Evolutionary conservation across 2,329 filamentous ascomycete genomes (phyloP).

Genomic region (Talaromyces sp.): DNA sequence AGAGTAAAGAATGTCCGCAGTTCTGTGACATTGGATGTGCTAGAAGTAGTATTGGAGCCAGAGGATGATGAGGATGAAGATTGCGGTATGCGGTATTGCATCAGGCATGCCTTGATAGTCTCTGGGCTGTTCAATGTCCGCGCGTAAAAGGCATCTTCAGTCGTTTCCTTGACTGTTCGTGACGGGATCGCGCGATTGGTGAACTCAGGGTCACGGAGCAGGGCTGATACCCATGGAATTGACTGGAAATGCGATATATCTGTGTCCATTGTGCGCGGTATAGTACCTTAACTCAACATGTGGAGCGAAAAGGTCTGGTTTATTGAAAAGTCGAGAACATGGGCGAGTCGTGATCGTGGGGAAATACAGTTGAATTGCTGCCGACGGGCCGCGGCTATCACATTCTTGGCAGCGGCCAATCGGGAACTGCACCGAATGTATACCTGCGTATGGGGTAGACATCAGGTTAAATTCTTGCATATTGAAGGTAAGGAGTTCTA

Average conservation of each 20-base stretch:
- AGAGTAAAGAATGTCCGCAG: slow-evolving; percentile 24
- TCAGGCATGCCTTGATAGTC: background rate
- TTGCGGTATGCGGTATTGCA: background rate
- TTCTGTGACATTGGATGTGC: slow-evolving; percentile 9
- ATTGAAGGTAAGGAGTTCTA: background rate
- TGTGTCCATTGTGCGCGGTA: background rate
- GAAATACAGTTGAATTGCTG: background rate
- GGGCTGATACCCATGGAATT: background rate
- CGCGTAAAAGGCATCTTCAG: background rate
- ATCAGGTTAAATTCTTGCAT: background rate
- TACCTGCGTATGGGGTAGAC: background rate
- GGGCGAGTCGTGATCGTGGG: background rate
- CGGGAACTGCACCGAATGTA: background rate
- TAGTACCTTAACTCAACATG: background rate
- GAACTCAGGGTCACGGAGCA: background rate
- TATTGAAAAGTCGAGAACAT: background rate
- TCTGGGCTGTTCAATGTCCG: background rate
- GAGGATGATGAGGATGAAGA: background rate
- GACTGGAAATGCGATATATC: background rate
- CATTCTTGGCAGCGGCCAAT: background rate
- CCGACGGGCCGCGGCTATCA: background rate
- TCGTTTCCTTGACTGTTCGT: background rate
- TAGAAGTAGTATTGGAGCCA: background rate
- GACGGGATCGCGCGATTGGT: background rate
- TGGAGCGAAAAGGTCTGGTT: background rate